A percentile compares a stretch with the other conserved stretches of the same genome.
phyloP scores from a whole-genome alignment of 495 filamentous ascomycete species.

The Hypoxylon fuscum region DNA sequence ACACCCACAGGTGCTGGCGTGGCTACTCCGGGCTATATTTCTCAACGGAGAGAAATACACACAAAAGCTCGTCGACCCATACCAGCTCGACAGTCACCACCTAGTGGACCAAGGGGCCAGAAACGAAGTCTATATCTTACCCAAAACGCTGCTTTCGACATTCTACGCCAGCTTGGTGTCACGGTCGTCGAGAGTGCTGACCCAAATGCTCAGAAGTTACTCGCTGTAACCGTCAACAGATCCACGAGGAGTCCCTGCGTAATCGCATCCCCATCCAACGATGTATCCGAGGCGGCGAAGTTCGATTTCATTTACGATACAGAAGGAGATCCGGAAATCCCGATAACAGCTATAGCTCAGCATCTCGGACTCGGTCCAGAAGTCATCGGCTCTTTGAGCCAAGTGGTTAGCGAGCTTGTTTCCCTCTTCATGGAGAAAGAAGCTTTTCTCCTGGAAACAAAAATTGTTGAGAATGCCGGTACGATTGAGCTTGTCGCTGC shows the following conservation, averaged over 20 bases:
- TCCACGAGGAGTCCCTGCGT: conserved; percentile 71
- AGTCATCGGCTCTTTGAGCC: conserved; percentile 52
- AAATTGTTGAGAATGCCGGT: conserved; percentile 51
- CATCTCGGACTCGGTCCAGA: conserved; percentile 62
- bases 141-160: conserved; percentile 64
- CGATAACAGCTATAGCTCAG: conserved; percentile 49
- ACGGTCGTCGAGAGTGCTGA: conserved; percentile 55
- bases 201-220: conserved; percentile 44
- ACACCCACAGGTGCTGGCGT: conserved; percentile 29
- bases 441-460: conserved; percentile 67
- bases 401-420: conserved; percentile 63
- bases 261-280: conserved; percentile 63
- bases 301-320: conserved; percentile 71
- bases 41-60: conserved; percentile 62
- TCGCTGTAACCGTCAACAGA: conserved; percentile 75
- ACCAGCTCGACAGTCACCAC: not conserved
- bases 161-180: conserved; percentile 65
- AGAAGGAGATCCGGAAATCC: conserved; percentile 41
- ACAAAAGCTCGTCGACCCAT: conserved; percentile 47
- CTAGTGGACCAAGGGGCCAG: conserved; percentile 42
- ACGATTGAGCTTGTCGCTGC: conserved; percentile 58
- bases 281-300: conserved; percentile 51
- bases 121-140: conserved; percentile 67
- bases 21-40: conserved; percentile 10
- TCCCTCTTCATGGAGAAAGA: conserved; percentile 73